Base-by-base conservation (phyloP, 352 stramenopile genomes). In the Pythium insidiosum region DNA sequence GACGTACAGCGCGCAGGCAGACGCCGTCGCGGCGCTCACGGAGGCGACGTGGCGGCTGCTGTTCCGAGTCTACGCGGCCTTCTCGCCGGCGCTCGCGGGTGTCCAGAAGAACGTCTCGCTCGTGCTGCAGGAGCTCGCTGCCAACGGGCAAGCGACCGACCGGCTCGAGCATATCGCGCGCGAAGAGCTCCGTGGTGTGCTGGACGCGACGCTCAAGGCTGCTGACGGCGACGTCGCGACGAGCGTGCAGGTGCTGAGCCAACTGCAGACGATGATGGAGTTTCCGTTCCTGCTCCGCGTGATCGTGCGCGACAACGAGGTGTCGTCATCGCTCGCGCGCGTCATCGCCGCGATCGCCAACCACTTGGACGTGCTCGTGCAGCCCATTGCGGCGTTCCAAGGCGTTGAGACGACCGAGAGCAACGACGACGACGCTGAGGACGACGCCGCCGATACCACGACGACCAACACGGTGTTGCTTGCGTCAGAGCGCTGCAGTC, bases 71-170 rank as follows among this genome's bases (percentile, higher is more conserved):
- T 85, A 70, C 38, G 56, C 67, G n/a, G 49, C 69, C 2, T 38
- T 42, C 4, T 28, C 20, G 6, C 52, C 61, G 16, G 54, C 67
- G 29, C 6, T 58, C 12, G 20, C 31, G 30, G 51, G 61, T 9
- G 45, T 88, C 47, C 68, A 69, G 42, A 91, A 91, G 61, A 85
- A 83, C 48, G 53, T 91, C 21, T 56, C 64, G 28, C 44, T 91
- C 5, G 53, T 64, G 10, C 43, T 64, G 21, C 43, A 48, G 35
- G 52, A 58, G 41, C 23, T 55, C 13, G 36, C 40, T 16, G 35
- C 29, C 6, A 31, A 46, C 16, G 18, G 7, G 10, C n/a, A 13
- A 10, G 36, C 23, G 16, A 33, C 20, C 45, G n/a, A 33, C 24
- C 19, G 10, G 11, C 1, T 57, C 25, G 6, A 35, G 40, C 21